Conservation (phyloP, 176 grass and related monocot species). For the Tillandsia fasciculata region DNA sequence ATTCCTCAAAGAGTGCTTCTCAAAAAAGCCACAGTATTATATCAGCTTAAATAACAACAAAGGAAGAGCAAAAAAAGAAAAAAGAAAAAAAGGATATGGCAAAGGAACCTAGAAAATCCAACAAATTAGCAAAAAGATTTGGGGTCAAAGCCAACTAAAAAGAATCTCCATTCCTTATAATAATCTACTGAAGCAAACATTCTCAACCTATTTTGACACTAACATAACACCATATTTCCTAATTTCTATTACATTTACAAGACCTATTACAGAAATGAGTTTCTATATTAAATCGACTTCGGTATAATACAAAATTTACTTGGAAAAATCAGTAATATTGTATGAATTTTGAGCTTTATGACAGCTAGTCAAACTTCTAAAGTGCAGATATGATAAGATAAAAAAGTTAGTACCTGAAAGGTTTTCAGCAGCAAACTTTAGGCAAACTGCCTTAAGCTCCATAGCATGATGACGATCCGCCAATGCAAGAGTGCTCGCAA, state of each 20-base stretch:
- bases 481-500: slow-evolving; percentile 70
- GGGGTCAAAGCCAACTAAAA: too few species aligned
- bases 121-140: too few species aligned
- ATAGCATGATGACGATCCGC: slow-evolving; percentile 68
- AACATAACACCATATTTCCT: background rate
- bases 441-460: slow-evolving; percentile 86
- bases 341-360: background rate
- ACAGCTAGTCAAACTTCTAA: background rate
- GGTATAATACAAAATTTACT: too few species aligned
- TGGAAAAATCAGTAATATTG: too few species aligned
- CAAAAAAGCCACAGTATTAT: too few species aligned
- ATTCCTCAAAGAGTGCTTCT: too few species aligned
- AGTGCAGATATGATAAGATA: background rate
- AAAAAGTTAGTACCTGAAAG: slow-evolving; percentile 63
- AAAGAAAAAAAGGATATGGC: too few species aligned
- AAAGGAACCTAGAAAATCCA: too few species aligned
- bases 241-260: too few species aligned
- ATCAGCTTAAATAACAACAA: too few species aligned
- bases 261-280: background rate
- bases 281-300: background rate
- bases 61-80: too few species aligned
- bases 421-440: slow-evolving; percentile 89
- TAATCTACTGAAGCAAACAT: slow-evolving; percentile 2
- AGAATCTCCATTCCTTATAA: background rate
- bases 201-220: slow-evolving; percentile 22